These are phyloP conservation scores for Paecilomyces variotii DNA, from an alignment of 2,329 filamentous ascomycete species.

Conservation along the genomic window DNA sequence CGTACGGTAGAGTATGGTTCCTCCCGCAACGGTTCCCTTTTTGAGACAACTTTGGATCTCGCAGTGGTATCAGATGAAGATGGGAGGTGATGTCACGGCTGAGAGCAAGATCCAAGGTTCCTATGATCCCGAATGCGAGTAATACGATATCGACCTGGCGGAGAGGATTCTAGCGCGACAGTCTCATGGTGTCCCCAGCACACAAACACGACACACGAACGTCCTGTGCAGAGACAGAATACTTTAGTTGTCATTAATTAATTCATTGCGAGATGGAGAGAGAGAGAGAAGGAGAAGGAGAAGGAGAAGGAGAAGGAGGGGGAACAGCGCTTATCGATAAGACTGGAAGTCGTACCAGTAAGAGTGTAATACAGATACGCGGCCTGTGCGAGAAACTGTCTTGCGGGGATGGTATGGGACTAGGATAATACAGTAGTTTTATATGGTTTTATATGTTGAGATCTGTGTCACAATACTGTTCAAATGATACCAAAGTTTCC, in stretches of 20 bases:
- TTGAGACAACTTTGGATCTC: too few relatives aligned
- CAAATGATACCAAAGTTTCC: background rate
- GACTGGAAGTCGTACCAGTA: background rate
- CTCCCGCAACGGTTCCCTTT: background rate
- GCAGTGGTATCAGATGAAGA: too few relatives aligned
- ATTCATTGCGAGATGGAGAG: too few relatives aligned
- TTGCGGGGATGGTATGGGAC: background rate
- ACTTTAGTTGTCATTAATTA: too few relatives aligned
- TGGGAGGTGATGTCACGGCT: too few relatives aligned
- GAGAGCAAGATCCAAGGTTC: too few relatives aligned
- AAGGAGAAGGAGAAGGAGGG: background rate
- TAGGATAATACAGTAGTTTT: background rate
- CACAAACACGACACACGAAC: too few relatives aligned
- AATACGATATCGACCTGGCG: background rate
- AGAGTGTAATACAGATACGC: background rate
- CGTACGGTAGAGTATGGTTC: too few relatives aligned
- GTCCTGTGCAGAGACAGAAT: too few relatives aligned
- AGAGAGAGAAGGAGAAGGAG: background rate
- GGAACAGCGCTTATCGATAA: background rate
- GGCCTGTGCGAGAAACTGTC: background rate
- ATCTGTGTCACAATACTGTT: background rate
- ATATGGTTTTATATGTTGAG: background rate
- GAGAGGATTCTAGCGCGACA: background rate
- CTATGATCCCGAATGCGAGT: background rate
- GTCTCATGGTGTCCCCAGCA: too few relatives aligned